Base-by-base conservation (phyloP, 352 stramenopile species). In the Phytopythium kandeliae region DNA sequence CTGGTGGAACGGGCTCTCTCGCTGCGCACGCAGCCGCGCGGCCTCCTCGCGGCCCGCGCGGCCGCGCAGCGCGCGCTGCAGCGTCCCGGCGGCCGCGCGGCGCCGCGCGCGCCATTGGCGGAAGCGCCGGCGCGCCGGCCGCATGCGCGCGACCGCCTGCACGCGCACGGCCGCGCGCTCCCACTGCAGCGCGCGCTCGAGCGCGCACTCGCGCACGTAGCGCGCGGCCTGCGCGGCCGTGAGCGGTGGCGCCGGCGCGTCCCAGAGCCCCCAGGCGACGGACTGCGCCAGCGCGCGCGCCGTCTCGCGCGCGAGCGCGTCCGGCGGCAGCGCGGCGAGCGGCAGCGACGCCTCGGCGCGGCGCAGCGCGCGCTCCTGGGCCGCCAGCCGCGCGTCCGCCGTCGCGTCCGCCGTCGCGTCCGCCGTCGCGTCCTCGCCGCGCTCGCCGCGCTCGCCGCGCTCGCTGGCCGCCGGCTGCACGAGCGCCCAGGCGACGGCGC, bases 111-210 rank as follows among this genome's bases (percentile, higher is more conserved):
- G 52, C 16, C 74, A 71, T 15, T 55, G 58, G 0, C 62, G 19
- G 49, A 90, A 91, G 69, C 74, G 90, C 30, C 55, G 57, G 19
- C 74, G 69, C 21, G 73, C 55, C 26, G 52, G 56, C 31, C 75
- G 58, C 82, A 91, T 91, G 16, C 82, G 79, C 36, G 70, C 86
- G 16, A 51, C 63, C 9, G 79, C 58, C 49, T 93, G 82, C n/a
- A n/a, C n/a, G n/a, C n/a, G 30, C 49, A 67, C 24, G 82, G 17
- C 4, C 84, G 44, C 22, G 65, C 69, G 68, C 31, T 85, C 69
- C 66, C 73, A 86, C 0, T 34, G 46, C 21, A 93, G 54, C 38
- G 84, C 71, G 30, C 68, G 69, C 54, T 90, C 83, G 0, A 93
- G 54, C 0, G 44, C 77, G 41, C 65, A 51, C 51, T 80, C 65